A percentile compares a stretch with the other conserved stretches of the same genome.
phyloP scores from a whole-genome alignment of 73 alveolate genomes.

The Chromera velia region DNA sequence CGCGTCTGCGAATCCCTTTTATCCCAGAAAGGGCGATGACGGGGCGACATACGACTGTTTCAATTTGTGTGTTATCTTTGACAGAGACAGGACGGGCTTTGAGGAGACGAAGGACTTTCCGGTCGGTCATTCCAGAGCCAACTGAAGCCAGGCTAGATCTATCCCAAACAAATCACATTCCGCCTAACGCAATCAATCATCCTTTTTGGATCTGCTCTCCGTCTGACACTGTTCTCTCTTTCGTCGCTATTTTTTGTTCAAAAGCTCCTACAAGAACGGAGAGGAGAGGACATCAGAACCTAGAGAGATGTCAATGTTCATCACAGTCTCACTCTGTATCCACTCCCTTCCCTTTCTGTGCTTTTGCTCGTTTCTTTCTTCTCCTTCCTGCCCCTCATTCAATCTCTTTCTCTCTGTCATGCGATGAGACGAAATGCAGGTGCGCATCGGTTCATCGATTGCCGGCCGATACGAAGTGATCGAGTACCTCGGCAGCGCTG shows the following conservation, averaged over 20 bases:
- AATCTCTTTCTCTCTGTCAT: background rate
- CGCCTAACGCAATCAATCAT: background rate
- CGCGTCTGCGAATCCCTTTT: no score
- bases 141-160: background rate
- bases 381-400: background rate
- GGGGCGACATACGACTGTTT: background rate
- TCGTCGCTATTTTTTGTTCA: background rate
- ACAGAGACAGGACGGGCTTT: conserved; percentile 98
- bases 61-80: conserved; percentile 74
- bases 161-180: background rate
- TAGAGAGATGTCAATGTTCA: conserved; percentile 5
- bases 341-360: no score
- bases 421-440: background rate
- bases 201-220: background rate
- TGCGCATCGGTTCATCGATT: background rate
- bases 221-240: background rate
- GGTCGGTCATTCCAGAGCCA: conserved; percentile 78
- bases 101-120: conserved; percentile 96
- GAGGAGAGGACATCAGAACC: conserved; percentile 21
- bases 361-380: background rate
- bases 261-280: background rate
- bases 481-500: conserved; percentile 98
- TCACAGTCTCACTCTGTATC: background rate
- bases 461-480: conserved; percentile 94
- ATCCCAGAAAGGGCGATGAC: background rate